Evolutionary conservation across 768 basidiomycete species (phyloP), one percentile per base, ranked within the genome.

Genomic region (Austroboletus festivus): DNA sequence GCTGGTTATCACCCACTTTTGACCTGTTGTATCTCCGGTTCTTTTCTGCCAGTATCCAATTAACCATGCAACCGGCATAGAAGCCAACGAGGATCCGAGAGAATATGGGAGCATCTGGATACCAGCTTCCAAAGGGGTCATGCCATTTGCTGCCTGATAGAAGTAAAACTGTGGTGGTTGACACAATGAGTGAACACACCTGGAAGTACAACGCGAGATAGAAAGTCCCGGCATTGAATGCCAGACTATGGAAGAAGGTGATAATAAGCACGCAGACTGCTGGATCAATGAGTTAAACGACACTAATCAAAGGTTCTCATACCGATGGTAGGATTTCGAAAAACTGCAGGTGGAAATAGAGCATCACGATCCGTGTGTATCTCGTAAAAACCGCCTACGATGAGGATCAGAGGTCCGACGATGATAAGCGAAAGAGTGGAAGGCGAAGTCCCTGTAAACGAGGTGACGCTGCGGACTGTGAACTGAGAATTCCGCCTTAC

Each of bases 51-150:
- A 80, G 53, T 78, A 81, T 40, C 76, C 80, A 56, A 91, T 86
- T 56, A 86, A 76, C 86, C 86, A 88, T n/a, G 90, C 88, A 31
- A 79, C 85, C 20, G 89, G 88, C 74, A 93, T 83, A 11, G 90
- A 91, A 37, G 89, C 85, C 48, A 92, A 62, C 20, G 89, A 89
- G 28, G 89, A 86, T 43, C 89, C 90, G 44, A 92, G 79, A 42
- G 90, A 88, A 71, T 90, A 92, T 11, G 90, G 88, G 47, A 93
- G 74, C 67, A 89, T 75, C 61, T 81, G 78, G 19, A 89, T 62
- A 10, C 88, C 90, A 50, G 89, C 83, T 63, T 82, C 65, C 39
- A 91, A 62, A 12, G 86, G 88, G n/a, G 79, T 79, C 19, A 77
- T 78, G 21, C 82, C 81, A 62, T 85, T 76, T 33, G 83, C 88